Conservation (phyloP, 768 basidiomycete genomes). For the Dioszegia hungarica region DNA sequence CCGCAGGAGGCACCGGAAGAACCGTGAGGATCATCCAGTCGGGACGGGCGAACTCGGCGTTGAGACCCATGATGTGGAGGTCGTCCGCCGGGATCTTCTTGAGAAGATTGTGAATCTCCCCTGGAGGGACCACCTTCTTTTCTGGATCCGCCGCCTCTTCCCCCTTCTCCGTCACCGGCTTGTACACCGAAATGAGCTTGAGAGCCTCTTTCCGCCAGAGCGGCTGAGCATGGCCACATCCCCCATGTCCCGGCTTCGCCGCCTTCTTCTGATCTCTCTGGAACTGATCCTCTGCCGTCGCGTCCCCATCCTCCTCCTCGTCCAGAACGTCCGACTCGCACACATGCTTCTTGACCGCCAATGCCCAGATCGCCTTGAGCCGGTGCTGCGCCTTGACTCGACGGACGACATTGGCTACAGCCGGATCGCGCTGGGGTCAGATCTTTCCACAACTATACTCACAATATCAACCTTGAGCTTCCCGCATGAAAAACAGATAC, state of each 20-base stretch:
- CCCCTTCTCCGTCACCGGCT: constrained; percentile 79
- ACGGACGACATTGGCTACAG: constrained; percentile 29
- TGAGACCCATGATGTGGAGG: constrained; percentile 81
- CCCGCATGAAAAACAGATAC: constrained; percentile 97
- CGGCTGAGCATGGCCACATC: constrained; percentile 90
- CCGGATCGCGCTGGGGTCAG: constrained; percentile 33
- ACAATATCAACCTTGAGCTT: constrained; percentile 95
- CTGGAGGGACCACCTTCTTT: constrained; percentile 62
- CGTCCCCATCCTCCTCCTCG: constrained; percentile 62
- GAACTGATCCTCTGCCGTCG: constrained; percentile 40
- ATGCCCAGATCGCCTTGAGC: constrained; percentile 46
- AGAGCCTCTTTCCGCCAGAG: constrained; percentile 86
- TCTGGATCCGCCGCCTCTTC: constrained; percentile 55
- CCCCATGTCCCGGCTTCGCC: constrained; percentile 68
- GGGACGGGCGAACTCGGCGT: constrained; percentile 90
- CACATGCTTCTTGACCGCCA: constrained; percentile 57
- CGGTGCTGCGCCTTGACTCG: constrained; percentile 48
- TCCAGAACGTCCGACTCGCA: constrained; percentile 87
- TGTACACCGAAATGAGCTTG: constrained; percentile 91
- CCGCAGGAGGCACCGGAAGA: constrained; percentile 93
- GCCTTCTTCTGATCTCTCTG: constrained; percentile 61
- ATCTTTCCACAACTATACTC: constrained; percentile 58
- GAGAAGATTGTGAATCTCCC: constrained; percentile 87
- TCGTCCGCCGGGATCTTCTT: constrained; percentile 92
- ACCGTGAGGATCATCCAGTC: constrained; percentile 99